Base-by-base conservation (phyloP, 169 alveolate genomes). In the Neospora caninum region DNA sequence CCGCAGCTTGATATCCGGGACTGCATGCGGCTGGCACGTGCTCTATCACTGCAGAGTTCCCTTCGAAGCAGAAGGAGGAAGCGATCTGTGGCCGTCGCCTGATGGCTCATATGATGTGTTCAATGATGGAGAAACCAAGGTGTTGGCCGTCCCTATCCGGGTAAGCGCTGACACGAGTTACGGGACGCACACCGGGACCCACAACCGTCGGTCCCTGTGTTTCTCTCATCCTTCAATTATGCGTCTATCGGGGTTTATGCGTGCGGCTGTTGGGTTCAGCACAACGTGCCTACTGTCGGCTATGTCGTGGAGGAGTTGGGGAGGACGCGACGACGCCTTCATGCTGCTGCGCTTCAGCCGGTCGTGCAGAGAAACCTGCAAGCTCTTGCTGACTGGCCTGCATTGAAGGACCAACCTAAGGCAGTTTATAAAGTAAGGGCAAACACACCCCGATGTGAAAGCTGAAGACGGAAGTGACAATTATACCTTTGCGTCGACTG, bases 231-330 rank as follows among this genome's bases (percentile, higher is more conserved):
- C 41, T 34, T 78, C 31, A 78, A 16, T 34, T 9, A 22, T 16
- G 58, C 58, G 58, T 49, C 58, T 49, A 13, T 49, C 58, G 16
- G 6, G 83, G 83, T 70, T 10, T 70, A 27, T 31, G 83, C 29
- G 83, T 70, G 42, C 18, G 34, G 83, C 89, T 29, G 39, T 39
- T 20, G 27, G 34, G 89, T 82, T 49, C 96, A 95, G 88, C 98
- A 97, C 93, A 97, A 96, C 18, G 96, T 97, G 67, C 98, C 98
- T 13, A 97, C 98, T 53, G 97, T 97, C 34, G 98, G 98, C 0
- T 97, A 97, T 94, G 97, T 97, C 45, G 91, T 97, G 49, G 94
- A 96, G 91, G 98, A 97, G 91, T 69, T 88, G 88, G 69, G 82
- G 80, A 91, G 78, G 22, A 64, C 94, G 45, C 94, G 96, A 58